Evolutionary conservation across 1,139 yeast species (phyloP), one percentile per base, ranked within the genome.

Genomic region (Debaryomyces udenii): DNA sequence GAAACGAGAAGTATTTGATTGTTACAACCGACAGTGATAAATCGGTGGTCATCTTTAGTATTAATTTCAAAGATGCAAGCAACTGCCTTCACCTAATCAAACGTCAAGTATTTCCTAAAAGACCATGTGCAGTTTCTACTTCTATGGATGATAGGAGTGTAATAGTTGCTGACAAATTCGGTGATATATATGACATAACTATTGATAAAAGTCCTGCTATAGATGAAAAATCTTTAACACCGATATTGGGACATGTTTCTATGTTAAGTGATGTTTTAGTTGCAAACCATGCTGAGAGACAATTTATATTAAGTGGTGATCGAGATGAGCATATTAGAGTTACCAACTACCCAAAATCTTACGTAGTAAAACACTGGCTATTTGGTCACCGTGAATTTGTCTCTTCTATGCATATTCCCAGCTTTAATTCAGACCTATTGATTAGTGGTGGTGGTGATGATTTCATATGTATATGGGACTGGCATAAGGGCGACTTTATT

Each of bases 321-420:
- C 78, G 99, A 64, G 99, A 94, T 62, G 99, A 94, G 62, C 99
- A 94, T 60, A 86, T 94, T 48, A 77, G 95, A 55, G 76, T 94
- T n/a, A 80, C 96, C 3, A 77, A 81, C 49, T 90, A 76, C 53
- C 98, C 98, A 1, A 76, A 85, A 48, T 72, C 93, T 3, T 87
- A 70, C 54, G 81, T 90, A 16, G 82, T 93, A 35, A 86, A 88
- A 49, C 78, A 82, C 52, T 90, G 89, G 82, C 69, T 91, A 43
- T 89, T 89, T 60, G 98, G 96, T 3, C 98, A 93, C 61, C 72
- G 72, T 34, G 88, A 90, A 60, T 94, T 88, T 55, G 83, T 91
- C 10, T 82, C 96, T 3, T 68, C 77, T 4, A 61, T 89, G 49
- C 64, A 70, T 37, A 63, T 81, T 23, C 83, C 86, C 26, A 53